Evolutionary conservation across 306 rosid species (phyloP).

Genomic region (Prunus salicina): DNA sequence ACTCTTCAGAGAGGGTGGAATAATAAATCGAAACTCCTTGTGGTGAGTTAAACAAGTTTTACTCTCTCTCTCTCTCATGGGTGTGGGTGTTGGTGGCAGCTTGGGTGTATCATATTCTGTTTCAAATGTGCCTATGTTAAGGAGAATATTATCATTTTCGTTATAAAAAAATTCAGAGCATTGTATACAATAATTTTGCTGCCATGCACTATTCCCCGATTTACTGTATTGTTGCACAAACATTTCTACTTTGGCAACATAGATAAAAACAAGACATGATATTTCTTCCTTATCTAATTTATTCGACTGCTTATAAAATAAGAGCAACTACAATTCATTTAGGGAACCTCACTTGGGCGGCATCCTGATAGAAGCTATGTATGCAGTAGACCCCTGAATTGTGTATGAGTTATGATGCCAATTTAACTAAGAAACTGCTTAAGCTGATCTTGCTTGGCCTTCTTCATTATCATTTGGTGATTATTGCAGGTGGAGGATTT

Average conservation of each 20-base stretch:
- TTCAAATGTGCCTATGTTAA: not conserved
- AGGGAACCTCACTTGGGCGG: not conserved
- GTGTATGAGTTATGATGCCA: not conserved
- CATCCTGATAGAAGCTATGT: not conserved
- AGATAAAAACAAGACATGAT: not conserved
- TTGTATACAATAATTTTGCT: not conserved
- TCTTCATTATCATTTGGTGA: not conserved
- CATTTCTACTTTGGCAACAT: not conserved
- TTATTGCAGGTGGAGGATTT: slow-evolving; percentile 87
- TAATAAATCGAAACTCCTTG: slow-evolving; percentile 95
- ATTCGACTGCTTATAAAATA: not conserved
- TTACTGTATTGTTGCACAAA: not conserved
- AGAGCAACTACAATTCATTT: not conserved
- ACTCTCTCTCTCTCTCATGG: not conserved
- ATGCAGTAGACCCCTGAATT: not conserved
- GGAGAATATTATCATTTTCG: not conserved
- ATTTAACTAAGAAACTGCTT: not conserved
- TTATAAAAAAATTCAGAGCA: not conserved
- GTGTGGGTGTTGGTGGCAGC: not conserved
- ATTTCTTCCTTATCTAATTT: not conserved
- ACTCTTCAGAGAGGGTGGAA: slow-evolving; percentile 99
- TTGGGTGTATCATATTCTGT: not conserved
- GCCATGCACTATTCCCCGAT: not conserved
- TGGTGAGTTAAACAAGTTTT: slow-evolving; percentile 51
- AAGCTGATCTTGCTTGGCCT: not conserved